Evolutionary conservation across 257 asterid species (phyloP), one percentile per base, ranked within the genome.

Genomic region (Forsythia suspensa): DNA sequence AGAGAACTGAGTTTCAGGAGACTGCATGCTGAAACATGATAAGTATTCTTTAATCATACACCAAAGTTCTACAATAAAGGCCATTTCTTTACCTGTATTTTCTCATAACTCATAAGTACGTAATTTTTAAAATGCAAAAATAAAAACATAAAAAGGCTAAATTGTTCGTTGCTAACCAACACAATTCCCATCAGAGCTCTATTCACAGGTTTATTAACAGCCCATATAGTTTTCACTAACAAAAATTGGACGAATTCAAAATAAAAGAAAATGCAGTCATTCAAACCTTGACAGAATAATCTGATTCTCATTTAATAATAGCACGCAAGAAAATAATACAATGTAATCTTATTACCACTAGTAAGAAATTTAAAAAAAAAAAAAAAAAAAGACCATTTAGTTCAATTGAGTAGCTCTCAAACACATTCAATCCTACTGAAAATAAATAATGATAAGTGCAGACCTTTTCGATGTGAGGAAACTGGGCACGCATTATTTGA

Each of bases 401-500:
- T 48, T 48, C 59, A 13, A 48, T 15, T 48, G 59, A 15, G 40
- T 42, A 9, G 36, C 63, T 59, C 67, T 34, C 51, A 42, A 65
- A 82, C 76, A 12, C 59, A 42, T 15, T 57, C 20, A 74, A 73
- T 74, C 20, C 59, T 16, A 13, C 59, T 48, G 43, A 65, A 34
- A 66, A 24, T 4, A 12, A 72, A 4, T n/a, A 0, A 10, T 21
- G 55, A 55, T 5, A 1, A 39, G 6, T 12, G 16, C 73, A 40
- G 8, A 87, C 99, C 95, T 95, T 93, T 2, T 89, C 91, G 9
- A 86, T 80, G 55, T 37, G 89, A 80, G 99, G 98, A 78, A 96
- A 94, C 86, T 94, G 99, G 66, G 97, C 93, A 44, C 87, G 94
- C 98, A 96, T 96, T 89, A 94, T 96, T 36, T 78, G 97, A 86